Evolutionary conservation across 768 basidiomycete species (phyloP).

Genomic region (Naganishia friedmannii): DNA sequence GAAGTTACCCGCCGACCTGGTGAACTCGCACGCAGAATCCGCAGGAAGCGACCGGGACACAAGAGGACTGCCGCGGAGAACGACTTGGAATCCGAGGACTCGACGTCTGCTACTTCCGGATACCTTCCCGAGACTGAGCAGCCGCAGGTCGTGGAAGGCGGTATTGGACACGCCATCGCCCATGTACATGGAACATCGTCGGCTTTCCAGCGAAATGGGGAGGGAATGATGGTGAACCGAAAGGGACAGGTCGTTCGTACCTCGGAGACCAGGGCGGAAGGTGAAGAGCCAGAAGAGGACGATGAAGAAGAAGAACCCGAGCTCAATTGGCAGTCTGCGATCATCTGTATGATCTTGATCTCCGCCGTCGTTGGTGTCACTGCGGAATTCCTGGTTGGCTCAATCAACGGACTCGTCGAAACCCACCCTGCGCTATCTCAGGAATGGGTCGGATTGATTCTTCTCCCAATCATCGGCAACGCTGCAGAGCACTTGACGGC

Average conservation of each 20-base stretch:
- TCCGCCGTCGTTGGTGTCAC: slow-evolving; percentile 59
- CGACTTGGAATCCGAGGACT: slow-evolving; percentile 3
- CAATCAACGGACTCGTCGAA: slow-evolving; percentile 70
- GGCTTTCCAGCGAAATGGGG: slow-evolving; percentile 10
- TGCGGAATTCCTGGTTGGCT: slow-evolving; percentile 65
- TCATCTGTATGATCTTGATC: slow-evolving; percentile 43
- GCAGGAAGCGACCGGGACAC: not conserved
- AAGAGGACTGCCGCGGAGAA: too few species aligned
- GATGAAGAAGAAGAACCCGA: slow-evolving; percentile 49
- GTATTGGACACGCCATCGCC: slow-evolving; percentile 26
- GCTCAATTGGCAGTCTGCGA: slow-evolving; percentile 42
- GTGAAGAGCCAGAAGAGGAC: slow-evolving; percentile 33
- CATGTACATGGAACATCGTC: slow-evolving; percentile 27
- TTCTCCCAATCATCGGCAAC: slow-evolving; percentile 89
- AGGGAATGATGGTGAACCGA: slow-evolving; percentile 23
- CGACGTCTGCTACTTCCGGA: not conserved
- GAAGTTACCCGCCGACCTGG: slow-evolving; percentile 34
- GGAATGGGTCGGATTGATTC: slow-evolving; percentile 83
- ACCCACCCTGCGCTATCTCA: slow-evolving; percentile 60
- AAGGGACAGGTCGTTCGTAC: slow-evolving; percentile 8
- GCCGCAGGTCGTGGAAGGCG: slow-evolving; percentile 22
- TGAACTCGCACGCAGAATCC: slow-evolving; percentile 5
- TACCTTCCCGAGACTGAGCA: slow-evolving; percentile 1
- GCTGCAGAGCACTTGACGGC: slow-evolving; percentile 90
- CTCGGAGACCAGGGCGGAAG: not conserved